Evolutionary conservation across 2,329 filamentous ascomycete species (phyloP).

Genomic region (Massarina eburnea): DNA sequence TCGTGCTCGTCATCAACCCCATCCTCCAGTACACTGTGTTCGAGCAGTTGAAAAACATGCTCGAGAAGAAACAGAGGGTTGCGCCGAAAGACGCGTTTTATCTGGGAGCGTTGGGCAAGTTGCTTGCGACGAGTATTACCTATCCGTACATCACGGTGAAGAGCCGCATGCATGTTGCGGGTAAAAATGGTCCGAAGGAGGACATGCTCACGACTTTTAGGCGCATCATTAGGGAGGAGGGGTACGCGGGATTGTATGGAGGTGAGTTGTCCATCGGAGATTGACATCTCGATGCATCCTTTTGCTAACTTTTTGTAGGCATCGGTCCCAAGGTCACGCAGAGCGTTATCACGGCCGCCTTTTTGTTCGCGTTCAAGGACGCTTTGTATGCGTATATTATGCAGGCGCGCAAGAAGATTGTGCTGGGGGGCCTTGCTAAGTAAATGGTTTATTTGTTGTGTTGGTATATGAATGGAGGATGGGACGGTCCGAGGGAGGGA

Average conservation of each 20-base stretch:
- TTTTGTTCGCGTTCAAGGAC: slow-evolving; percentile 98
- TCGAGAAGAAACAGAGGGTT: slow-evolving; percentile 76
- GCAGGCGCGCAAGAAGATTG: slow-evolving; percentile 57
- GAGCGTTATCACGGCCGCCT: slow-evolving; percentile 92
- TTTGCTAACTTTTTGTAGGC: slow-evolving; percentile 56
- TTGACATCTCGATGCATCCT: neutral
- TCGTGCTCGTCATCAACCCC: slow-evolving; percentile 95
- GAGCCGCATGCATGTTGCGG: slow-evolving; percentile 93
- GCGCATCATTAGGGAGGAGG: slow-evolving; percentile 82
- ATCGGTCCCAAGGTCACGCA: slow-evolving; percentile 96
- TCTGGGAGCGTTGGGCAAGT: slow-evolving; percentile 88
- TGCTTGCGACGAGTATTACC: slow-evolving; percentile 89
- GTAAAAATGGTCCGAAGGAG: slow-evolving; percentile 73
- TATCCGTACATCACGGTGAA: slow-evolving; percentile 99
- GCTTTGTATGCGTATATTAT: slow-evolving; percentile 84
- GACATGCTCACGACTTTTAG: slow-evolving; percentile 76
- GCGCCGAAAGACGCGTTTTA: slow-evolving; percentile 88
- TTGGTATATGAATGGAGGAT: too few species aligned
- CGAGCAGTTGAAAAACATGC: slow-evolving; percentile 90
- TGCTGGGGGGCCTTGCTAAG: slow-evolving; percentile 6
- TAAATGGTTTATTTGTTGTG: too few species aligned
- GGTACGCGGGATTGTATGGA: slow-evolving; percentile 90
- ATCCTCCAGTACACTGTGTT: slow-evolving; percentile 99
- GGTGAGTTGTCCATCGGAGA: slow-evolving; percentile 57
- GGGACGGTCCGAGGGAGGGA: too few species aligned